phyloP scores from a whole-genome alignment of 2,329 filamentous ascomycete species.

The Stenocarpella maydis region DNA sequence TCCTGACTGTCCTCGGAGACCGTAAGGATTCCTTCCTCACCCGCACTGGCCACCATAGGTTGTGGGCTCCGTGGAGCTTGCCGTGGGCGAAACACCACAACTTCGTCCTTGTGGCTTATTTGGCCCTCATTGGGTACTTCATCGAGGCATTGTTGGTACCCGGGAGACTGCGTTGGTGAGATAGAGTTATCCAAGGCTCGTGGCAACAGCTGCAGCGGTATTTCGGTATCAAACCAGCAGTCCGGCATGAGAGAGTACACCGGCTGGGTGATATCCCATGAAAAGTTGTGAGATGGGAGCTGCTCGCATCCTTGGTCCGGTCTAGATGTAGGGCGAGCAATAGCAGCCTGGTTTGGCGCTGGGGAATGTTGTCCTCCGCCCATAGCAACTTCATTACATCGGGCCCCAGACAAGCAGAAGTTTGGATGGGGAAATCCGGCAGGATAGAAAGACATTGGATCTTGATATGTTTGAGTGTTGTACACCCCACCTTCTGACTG shows the following conservation, averaged over 20 bases:
- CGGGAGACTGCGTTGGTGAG: neutral
- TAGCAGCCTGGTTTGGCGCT: neutral
- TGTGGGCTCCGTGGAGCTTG: neutral
- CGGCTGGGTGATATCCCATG: neutral
- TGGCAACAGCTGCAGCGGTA: neutral
- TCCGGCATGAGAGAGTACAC: neutral
- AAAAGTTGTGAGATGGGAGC: neutral
- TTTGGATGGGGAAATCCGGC: neutral
- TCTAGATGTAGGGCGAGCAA: neutral
- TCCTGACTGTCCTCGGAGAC: conserved; percentile 1
- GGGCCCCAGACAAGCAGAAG: neutral
- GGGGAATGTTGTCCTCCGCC: neutral
- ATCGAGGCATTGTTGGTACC: neutral
- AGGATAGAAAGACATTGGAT: neutral
- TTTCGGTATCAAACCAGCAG: neutral
- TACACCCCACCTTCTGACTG: neutral
- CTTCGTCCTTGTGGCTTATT: neutral
- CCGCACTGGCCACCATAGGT: neutral
- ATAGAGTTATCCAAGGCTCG: no score
- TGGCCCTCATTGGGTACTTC: neutral
- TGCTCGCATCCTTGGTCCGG: neutral
- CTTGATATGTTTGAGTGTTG: neutral
- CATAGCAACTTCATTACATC: neutral
- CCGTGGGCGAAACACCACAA: neutral
- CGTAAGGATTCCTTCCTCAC: neutral